Conservation (phyloP, 2,329 filamentous ascomycete genomes). For the Blastomyces gilchristii region DNA sequence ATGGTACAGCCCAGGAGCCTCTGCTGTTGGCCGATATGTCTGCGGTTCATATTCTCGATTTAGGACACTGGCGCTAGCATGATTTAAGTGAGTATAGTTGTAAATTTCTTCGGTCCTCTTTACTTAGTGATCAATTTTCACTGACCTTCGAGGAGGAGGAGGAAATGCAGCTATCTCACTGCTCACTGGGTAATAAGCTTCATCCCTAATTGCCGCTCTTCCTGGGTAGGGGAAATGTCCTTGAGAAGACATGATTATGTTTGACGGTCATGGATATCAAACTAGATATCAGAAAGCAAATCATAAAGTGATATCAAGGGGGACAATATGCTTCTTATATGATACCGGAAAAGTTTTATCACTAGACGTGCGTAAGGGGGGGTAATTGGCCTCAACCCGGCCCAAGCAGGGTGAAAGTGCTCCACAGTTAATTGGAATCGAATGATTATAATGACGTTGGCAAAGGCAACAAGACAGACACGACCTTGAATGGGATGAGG, state of each 20-base stretch:
- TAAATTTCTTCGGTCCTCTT: neutral
- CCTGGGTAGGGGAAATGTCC: slow-evolving; percentile 13
- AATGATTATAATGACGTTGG: neutral
- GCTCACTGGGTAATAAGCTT: slow-evolving; percentile 11
- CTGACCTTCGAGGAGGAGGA: slow-evolving; percentile 16
- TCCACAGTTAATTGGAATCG: neutral
- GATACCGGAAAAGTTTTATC: neutral
- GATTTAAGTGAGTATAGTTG: slow-evolving; percentile 10
- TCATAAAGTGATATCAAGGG: neutral
- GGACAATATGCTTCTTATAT: slow-evolving; percentile 6
- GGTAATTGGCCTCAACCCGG: neutral
- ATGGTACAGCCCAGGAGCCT: slow-evolving; percentile 7
- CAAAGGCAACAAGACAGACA: neutral
- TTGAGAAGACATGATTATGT: slow-evolving; percentile 14
- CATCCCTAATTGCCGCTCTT: slow-evolving; percentile 9
- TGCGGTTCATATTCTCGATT: slow-evolving; percentile 9
- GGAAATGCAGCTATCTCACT: slow-evolving; percentile 13
- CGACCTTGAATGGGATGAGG: neutral
- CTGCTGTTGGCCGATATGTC: slow-evolving; percentile 7
- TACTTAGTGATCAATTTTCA: slow-evolving; percentile 3
- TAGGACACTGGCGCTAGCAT: slow-evolving; percentile 10
- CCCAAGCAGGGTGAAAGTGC: neutral
- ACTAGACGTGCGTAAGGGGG: neutral
- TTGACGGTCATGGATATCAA: slow-evolving; percentile 7
- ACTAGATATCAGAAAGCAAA: neutral